Evolutionary conservation across 495 filamentous ascomycete genomes (phyloP).

Genomic region (Hypomontagnella monticulosa): DNA sequence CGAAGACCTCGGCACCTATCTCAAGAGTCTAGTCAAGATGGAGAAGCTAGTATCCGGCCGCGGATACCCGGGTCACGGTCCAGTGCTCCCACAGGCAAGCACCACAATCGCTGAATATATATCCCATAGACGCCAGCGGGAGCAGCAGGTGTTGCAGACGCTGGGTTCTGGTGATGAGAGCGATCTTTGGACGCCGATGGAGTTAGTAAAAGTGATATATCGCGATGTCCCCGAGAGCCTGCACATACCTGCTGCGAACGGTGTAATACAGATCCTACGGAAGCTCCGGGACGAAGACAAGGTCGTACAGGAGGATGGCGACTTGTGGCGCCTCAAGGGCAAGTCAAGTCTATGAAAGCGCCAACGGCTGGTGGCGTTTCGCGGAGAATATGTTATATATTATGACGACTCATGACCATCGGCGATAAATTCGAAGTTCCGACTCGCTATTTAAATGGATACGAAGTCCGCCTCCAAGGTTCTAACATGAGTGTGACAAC

Average conservation of each 20-base stretch:
- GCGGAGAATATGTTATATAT: background rate
- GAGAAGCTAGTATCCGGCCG: slow-evolving; percentile 66
- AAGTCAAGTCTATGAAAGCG: slow-evolving; percentile 54
- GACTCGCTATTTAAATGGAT: background rate
- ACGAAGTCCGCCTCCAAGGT: background rate
- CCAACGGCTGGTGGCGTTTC: background rate
- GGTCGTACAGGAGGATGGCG: slow-evolving; percentile 59
- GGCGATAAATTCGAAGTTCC: slow-evolving; percentile 1
- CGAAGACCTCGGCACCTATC: slow-evolving; percentile 79
- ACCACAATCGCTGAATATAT: slow-evolving; percentile 82
- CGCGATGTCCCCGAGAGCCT: slow-evolving; percentile 77
- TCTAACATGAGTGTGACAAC: background rate
- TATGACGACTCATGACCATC: background rate
- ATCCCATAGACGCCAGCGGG: slow-evolving; percentile 77
- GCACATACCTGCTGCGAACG: slow-evolving; percentile 74
- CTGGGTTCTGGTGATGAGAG: slow-evolving; percentile 56
- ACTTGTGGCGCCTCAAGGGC: slow-evolving; percentile 63
- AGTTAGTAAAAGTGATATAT: slow-evolving; percentile 88
- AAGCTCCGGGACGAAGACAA: slow-evolving; percentile 76
- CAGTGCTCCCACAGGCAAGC: slow-evolving; percentile 72
- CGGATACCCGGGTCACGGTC: slow-evolving; percentile 92
- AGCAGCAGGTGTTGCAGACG: slow-evolving; percentile 80
- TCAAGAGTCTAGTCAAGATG: slow-evolving; percentile 80
- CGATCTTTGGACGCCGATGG: slow-evolving; percentile 71
- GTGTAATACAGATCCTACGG: slow-evolving; percentile 71